Evolutionary conservation across 805 yeast genomes (phyloP).

Genomic region (Myxozyma neotropica): DNA sequence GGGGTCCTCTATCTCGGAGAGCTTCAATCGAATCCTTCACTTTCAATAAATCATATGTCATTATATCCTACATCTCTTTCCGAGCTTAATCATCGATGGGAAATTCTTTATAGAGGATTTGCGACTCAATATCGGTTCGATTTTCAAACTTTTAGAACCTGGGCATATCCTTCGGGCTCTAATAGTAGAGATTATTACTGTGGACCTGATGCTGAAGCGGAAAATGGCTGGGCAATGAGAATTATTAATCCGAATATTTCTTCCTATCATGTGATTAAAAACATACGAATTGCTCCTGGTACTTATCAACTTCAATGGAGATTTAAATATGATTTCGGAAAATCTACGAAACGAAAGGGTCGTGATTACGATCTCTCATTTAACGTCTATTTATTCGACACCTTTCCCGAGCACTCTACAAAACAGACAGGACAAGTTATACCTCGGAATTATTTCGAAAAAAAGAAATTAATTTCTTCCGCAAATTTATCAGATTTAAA

Average conservation of each 20-base stretch:
- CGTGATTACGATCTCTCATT: background rate
- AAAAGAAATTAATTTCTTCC: background rate
- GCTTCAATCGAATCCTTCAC: background rate
- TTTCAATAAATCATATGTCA: background rate
- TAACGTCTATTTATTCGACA: background rate
- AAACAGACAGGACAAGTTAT: too few relatives aligned
- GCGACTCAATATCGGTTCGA: background rate
- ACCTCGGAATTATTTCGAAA: too few relatives aligned
- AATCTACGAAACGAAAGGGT: background rate
- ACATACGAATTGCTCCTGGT: background rate
- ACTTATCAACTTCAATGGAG: slow-evolving; percentile 7
- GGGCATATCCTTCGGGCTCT: slow-evolving; percentile 1
- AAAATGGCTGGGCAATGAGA: background rate
- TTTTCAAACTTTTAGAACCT: background rate
- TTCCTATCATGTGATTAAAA: slow-evolving; percentile 5
- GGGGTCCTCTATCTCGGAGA: background rate
- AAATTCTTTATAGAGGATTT: background rate
- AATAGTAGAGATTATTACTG: background rate
- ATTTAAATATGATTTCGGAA: slow-evolving; percentile 6
- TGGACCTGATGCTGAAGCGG: background rate
- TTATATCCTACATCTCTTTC: background rate
- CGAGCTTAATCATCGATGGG: slow-evolving; percentile 1
- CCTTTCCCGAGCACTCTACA: too few relatives aligned
- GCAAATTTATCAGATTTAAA: background rate
- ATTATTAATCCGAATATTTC: background rate